Evolutionary conservation across 805 yeast species (phyloP), one percentile per base, ranked within the genome.

Genomic region (Debaryomyces maramus): DNA sequence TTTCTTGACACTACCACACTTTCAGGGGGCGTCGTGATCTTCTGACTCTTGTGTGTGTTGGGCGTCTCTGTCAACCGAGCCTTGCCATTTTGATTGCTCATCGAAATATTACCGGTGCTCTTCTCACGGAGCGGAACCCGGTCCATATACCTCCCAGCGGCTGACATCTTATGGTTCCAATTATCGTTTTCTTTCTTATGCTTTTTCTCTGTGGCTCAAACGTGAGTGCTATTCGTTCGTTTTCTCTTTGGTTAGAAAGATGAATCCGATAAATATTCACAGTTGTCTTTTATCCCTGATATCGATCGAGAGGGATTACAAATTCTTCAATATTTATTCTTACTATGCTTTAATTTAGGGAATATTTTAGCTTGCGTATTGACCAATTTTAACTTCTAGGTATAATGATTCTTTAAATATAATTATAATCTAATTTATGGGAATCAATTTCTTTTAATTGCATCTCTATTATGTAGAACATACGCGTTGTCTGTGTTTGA

Each of bases 1-100:
- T 41, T 41, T 21, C 53, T 40, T 11, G 47, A 29, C 28, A 48
- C 38, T 39, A 48, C 39, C 11, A 54, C 46, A 6, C 59, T 48
- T 41, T 55, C 65, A 8, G 73, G 73, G 5, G 72, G 72, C 26
- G 73, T 67, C 23, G 68, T 55, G 38, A 67, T 60, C 29, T 56
- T 62, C 15, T 48, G 43, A 34, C 36, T 47, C 29, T 43, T 46
- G 18, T 51, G 49, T 30, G 52, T 36, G 15, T 48, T 39, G 17
- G 67, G 67, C 7, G 67, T 61, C 29, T 61, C 63, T 7, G 47
- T 47, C 34, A 51, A 13, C 18, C 36, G 31, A 19, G 21, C 24
- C 19, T 37, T 37, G 10, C 10, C 17, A 20, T 15, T 22, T 11
- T 29, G 13, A 23, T 10, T 36, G 16, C 18, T 38, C 38, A 33